These are phyloP conservation scores for Ceratobasidium sp. DNA, from an alignment of 1,284 basidiomycete genomes.

Conservation along the genomic window DNA sequence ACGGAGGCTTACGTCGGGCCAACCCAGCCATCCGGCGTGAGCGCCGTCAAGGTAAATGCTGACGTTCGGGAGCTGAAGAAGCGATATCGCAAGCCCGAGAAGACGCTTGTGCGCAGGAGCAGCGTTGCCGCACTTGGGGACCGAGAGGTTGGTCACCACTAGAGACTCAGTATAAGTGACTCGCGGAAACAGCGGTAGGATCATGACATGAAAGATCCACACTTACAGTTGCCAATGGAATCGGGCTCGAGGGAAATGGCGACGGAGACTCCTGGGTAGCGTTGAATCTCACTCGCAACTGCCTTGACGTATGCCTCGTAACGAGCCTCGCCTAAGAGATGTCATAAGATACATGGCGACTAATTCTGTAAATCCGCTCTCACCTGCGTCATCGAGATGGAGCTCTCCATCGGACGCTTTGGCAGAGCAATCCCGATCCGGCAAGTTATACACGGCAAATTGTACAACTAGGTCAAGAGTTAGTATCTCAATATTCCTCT, in stretches of 20 bases:
- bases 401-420: slow-evolving; percentile 47
- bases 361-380: slow-evolving; percentile 1
- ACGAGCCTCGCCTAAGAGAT: slow-evolving; percentile 45
- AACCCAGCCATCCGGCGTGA: slow-evolving; percentile 48
- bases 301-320: slow-evolving; percentile 48
- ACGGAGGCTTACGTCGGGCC: slow-evolving; percentile 44
- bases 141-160: slow-evolving; percentile 49
- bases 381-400: slow-evolving; percentile 43
- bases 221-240: slow-evolving; percentile 49
- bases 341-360: neutral
- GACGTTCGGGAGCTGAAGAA: slow-evolving; percentile 45
- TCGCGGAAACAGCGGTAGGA: too few relatives aligned
- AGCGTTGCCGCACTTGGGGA: slow-evolving; percentile 48
- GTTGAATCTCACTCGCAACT: slow-evolving; percentile 44
- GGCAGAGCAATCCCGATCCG: slow-evolving; percentile 50
- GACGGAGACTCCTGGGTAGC: slow-evolving; percentile 48
- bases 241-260: slow-evolving; percentile 48
- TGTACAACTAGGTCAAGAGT: slow-evolving; percentile 42
- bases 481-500: neutral
- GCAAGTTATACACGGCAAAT: slow-evolving; percentile 48
- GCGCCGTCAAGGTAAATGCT: slow-evolving; percentile 47
- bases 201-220: neutral
- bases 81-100: slow-evolving; percentile 33
- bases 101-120: slow-evolving; percentile 48
- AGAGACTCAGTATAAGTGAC: neutral